phyloP scores from a whole-genome alignment of 371 early-diverging fungal species.

The Lichtheimia hyalospora region DNA sequence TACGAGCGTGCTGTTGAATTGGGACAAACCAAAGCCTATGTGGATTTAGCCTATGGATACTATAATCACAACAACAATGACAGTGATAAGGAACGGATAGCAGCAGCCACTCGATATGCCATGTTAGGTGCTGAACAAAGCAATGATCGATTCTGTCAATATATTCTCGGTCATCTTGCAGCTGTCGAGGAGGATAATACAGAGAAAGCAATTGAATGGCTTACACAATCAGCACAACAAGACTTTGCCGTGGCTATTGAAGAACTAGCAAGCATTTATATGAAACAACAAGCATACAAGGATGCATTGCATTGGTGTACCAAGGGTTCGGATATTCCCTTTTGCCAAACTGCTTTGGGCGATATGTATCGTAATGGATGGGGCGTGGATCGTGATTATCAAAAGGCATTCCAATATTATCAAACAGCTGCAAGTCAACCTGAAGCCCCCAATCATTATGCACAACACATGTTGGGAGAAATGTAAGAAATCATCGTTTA shows the following conservation, averaged over 20 bases:
- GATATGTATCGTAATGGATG: conserved; percentile 45
- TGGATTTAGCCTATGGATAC: conserved; percentile 42
- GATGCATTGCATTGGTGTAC: conserved; percentile 32
- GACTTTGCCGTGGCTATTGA: conserved; percentile 44
- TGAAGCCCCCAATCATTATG: conserved; percentile 40
- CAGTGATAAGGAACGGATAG: conserved; percentile 18
- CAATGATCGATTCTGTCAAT: conserved; percentile 47
- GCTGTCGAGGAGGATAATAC: conserved; percentile 23
- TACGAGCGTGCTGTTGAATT: conserved; percentile 37
- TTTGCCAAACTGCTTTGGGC: conserved; percentile 43
- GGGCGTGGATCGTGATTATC: conserved; percentile 36
- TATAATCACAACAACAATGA: conserved; percentile 25
- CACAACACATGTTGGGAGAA: conserved; percentile 50
- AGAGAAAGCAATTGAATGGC: conserved; percentile 32
- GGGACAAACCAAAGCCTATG: conserved; percentile 39
- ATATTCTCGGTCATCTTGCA: conserved; percentile 39
- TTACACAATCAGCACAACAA: conserved; percentile 37
- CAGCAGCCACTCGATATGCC: conserved; percentile 33
- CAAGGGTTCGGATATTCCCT: conserved; percentile 25
- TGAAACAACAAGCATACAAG: conserved; percentile 29
- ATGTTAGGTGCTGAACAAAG: conserved; percentile 28
- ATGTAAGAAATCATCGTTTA: no score
- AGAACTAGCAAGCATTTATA: conserved; percentile 33
- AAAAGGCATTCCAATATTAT: conserved; percentile 42
- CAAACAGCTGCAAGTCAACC: conserved; percentile 44